These are phyloP conservation scores for Pleurotus citrinopileatus DNA, from an alignment of 768 basidiomycete species.

Conservation along the genomic window DNA sequence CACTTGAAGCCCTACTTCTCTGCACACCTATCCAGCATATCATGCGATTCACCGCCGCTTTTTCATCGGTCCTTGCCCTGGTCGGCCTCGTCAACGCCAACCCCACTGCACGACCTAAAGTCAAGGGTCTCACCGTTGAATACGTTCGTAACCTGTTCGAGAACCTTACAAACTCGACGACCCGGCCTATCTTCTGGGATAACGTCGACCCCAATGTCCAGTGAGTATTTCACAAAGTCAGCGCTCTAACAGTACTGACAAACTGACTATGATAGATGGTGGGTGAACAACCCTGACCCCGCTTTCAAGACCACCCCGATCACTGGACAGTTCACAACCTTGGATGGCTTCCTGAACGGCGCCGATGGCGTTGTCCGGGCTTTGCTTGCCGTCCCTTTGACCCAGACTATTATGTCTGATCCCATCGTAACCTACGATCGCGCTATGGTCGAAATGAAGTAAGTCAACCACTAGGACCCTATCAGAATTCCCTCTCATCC, in stretches of 20 bases:
- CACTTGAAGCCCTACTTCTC: background rate
- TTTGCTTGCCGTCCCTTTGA: background rate
- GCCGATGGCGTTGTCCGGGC: background rate
- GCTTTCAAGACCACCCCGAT: conserved; percentile 1
- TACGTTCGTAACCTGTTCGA: conserved; percentile 1
- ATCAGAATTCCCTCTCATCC: background rate
- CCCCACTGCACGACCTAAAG: background rate
- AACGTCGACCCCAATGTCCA: conserved; percentile 1
- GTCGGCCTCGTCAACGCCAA: background rate
- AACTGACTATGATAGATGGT: background rate
- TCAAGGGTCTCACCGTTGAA: background rate
- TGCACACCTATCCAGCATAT: background rate
- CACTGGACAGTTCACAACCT: background rate
- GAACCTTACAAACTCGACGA: background rate
- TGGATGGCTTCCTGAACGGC: background rate
- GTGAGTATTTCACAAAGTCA: background rate
- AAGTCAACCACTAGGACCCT: background rate
- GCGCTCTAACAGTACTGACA: background rate
- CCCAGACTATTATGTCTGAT: conserved; percentile 1
- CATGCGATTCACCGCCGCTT: background rate
- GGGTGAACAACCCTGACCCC: conserved; percentile 2
- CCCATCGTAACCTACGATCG: conserved; percentile 1
- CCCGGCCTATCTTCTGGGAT: background rate
- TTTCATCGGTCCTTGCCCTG: background rate
- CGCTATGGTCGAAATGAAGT: background rate